Percentiles rank a stretch among this genome's conserved stretches.
phyloP scores from a whole-genome alignment of 2,329 filamentous ascomycete genomes.

The Bimuria novae-zelandiae region DNA sequence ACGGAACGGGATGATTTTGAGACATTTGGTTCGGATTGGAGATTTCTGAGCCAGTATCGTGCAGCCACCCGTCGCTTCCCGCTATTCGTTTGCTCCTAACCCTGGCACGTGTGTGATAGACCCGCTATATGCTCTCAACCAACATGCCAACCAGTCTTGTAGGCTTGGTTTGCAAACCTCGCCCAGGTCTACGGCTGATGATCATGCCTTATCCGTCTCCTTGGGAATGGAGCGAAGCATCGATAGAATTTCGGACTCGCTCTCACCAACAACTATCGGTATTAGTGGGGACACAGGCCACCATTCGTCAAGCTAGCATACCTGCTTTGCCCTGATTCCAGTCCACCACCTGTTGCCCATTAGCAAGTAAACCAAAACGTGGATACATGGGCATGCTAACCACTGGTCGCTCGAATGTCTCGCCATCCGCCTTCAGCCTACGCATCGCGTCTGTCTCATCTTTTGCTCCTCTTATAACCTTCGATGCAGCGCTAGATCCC shows the following conservation, averaged over 20 bases:
- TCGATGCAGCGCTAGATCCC: constrained; percentile 56
- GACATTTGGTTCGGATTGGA: constrained; percentile 16
- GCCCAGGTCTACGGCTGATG: neutral
- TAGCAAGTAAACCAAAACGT: constrained; percentile 8
- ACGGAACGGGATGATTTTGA: constrained; percentile 18
- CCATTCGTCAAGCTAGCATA: constrained; percentile 30
- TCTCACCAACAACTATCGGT: constrained; percentile 66
- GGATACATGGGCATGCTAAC: constrained; percentile 56
- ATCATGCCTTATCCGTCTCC: constrained; percentile 34
- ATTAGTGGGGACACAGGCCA: constrained; percentile 12
- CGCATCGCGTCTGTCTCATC: constrained; percentile 78
- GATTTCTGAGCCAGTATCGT: constrained; percentile 7
- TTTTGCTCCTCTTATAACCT: constrained; percentile 75
- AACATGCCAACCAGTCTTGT: neutral
- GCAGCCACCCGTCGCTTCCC: constrained; percentile 25
- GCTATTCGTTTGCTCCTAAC: constrained; percentile 7
- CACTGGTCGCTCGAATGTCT: constrained; percentile 75
- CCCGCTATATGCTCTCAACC: constrained; percentile 1
- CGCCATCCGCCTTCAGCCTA: constrained; percentile 71
- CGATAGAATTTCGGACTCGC: constrained; percentile 87
- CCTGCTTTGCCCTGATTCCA: constrained; percentile 89
- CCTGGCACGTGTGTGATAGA: neutral
- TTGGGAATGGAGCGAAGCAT: constrained; percentile 67
- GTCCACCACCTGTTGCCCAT: constrained; percentile 65
- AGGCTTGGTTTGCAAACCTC: constrained; percentile 8